Percentiles rank a stretch among this genome's conserved stretches.
Conservation (phyloP, 2,329 filamentous ascomycete species). For the Pseudogymnoascus sp. region DNA sequence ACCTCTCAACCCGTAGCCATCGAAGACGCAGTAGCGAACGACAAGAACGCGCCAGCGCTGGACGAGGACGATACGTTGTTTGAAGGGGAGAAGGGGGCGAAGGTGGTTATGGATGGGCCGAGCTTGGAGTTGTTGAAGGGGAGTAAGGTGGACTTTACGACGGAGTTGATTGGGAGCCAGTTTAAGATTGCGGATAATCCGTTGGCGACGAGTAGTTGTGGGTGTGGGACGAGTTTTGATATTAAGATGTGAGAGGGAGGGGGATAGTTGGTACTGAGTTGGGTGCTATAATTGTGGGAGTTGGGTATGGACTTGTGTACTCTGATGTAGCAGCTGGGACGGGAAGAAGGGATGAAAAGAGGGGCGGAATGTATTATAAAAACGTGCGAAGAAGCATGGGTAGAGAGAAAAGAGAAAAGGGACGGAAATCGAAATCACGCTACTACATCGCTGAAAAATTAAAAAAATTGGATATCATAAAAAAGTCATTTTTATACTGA, state of each 20-base stretch:
- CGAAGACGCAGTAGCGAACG: constrained; percentile 5
- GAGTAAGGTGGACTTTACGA: constrained; percentile 93
- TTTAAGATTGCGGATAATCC: constrained; percentile 97
- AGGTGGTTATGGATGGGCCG: constrained; percentile 79
- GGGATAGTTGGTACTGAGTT: not conserved
- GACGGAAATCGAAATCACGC: not conserved
- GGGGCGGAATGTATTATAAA: not conserved
- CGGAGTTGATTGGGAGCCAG: constrained; percentile 87
- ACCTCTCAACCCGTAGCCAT: constrained; percentile 12
- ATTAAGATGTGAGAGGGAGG: constrained; percentile 52
- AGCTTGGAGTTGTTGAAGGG: constrained; percentile 84
- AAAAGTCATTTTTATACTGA: constrained; percentile 7
- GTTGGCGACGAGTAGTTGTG: constrained; percentile 83
- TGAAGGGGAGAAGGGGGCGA: constrained; percentile 54
- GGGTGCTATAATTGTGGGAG: not conserved
- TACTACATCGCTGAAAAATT: constrained; percentile 5
- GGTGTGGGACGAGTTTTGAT: constrained; percentile 96
- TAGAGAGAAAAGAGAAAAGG: not conserved
- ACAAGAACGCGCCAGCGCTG: constrained; percentile 37
- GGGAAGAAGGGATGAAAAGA: not conserved
- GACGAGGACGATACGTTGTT: constrained; percentile 85
- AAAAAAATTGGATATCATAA: constrained; percentile 6
- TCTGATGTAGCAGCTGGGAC: not conserved
- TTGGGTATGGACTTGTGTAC: not conserved
- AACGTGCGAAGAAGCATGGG: not conserved